Conservation (phyloP, 352 stramenopile species). For the Globisporangium spiculum region DNA sequence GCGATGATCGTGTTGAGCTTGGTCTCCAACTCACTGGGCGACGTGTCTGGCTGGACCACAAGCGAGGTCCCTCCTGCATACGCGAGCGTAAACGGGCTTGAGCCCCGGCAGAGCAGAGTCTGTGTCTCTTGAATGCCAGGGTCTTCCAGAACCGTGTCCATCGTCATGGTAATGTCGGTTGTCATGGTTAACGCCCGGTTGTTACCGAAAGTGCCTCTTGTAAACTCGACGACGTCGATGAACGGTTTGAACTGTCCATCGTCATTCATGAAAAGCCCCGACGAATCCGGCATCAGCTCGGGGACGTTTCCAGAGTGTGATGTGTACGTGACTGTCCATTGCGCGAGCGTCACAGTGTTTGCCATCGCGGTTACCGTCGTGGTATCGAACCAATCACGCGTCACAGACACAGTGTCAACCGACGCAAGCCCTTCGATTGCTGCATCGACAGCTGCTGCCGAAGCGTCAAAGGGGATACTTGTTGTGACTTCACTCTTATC, state of each 20-base stretch:
- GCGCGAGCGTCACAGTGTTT: slow-evolving; percentile 41
- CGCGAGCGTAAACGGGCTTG: slow-evolving; percentile 38
- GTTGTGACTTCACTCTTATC: slow-evolving; percentile 46
- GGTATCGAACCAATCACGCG: slow-evolving; percentile 65
- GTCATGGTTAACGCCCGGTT: slow-evolving; percentile 58
- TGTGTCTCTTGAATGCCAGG: slow-evolving; percentile 73
- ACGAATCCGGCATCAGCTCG: slow-evolving; percentile 41
- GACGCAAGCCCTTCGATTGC: slow-evolving; percentile 79
- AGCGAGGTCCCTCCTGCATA: slow-evolving; percentile 24
- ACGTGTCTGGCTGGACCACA: slow-evolving; percentile 36
- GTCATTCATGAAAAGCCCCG: slow-evolving; percentile 34
- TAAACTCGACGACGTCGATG: slow-evolving; percentile 49
- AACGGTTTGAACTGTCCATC: slow-evolving; percentile 53
- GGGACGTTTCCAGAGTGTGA: slow-evolving; percentile 52
- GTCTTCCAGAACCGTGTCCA: slow-evolving; percentile 50
- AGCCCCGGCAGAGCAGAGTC: slow-evolving; percentile 52
- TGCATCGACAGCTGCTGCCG: slow-evolving; percentile 36
- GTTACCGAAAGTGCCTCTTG: slow-evolving; percentile 59
- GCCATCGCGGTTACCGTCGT: slow-evolving; percentile 33
- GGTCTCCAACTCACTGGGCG: slow-evolving; percentile 45
- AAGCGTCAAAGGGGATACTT: slow-evolving; percentile 67
- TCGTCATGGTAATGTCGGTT: slow-evolving; percentile 45
- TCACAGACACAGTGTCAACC: slow-evolving; percentile 80
- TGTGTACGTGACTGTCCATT: slow-evolving; percentile 73
- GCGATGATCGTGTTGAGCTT: slow-evolving; percentile 53